Percentiles rank a stretch among this genome's conserved stretches.
phyloP scores from a whole-genome alignment of 2,329 filamentous ascomycete species.

The Akanthomyces uredinophilus region DNA sequence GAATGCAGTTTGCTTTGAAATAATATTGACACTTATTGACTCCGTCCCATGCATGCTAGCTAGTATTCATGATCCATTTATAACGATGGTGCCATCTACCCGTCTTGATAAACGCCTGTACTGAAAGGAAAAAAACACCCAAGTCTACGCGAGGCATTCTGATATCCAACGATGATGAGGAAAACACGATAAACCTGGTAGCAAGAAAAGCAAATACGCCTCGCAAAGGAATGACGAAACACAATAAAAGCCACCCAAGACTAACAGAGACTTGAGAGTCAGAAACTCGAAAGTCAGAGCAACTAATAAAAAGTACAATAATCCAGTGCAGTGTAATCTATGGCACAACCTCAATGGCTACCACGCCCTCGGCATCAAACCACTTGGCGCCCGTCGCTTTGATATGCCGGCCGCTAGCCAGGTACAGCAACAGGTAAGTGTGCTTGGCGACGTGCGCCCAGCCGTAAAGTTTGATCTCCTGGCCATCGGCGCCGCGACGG shows the following conservation, averaged over 20 bases:
- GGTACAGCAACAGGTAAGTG: conserved; percentile 68
- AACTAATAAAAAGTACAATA: neutral
- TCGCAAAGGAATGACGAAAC: neutral
- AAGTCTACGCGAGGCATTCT: no score
- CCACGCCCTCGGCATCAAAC: conserved; percentile 58
- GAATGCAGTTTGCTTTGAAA: neutral
- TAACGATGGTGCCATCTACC: neutral
- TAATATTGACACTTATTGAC: neutral
- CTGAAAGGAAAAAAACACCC: neutral
- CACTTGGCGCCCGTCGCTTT: conserved; percentile 55
- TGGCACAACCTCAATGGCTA: conserved; percentile 39
- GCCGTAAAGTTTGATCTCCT: conserved; percentile 61
- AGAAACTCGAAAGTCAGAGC: no score
- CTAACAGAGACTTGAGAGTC: neutral
- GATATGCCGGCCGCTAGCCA: conserved; percentile 62
- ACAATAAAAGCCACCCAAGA: neutral
- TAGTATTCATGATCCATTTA: neutral
- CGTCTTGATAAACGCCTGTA: neutral
- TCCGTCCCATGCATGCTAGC: neutral
- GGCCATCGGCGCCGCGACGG: conserved; percentile 36
- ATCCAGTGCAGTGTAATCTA: neutral
- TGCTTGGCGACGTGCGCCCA: conserved; percentile 72
- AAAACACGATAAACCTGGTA: neutral
- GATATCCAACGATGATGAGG: neutral
- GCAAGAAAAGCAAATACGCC: neutral